A percentile compares a stretch with the other conserved stretches of the same genome.
These are phyloP conservation scores for Hirsutella rhossiliensis DNA, from an alignment of 2,329 filamentous ascomycete species.

Conservation along the genomic window DNA sequence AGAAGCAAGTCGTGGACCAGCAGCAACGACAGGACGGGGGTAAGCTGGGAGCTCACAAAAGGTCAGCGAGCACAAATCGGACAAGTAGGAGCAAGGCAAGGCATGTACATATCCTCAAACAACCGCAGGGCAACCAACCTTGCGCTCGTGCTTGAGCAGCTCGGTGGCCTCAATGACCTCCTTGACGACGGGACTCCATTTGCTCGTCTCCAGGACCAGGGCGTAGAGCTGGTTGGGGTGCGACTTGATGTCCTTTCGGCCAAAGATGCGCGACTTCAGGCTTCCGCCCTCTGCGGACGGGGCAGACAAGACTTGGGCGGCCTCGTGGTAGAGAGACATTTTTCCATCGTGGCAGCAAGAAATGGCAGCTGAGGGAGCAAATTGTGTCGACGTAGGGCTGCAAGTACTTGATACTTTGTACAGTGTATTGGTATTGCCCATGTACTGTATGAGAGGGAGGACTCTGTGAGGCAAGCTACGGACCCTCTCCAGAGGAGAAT, in stretches of 20 bases:
- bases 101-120: not conserved
- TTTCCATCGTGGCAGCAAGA: not conserved
- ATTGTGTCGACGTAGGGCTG: no score
- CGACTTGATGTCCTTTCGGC: constrained; percentile 61
- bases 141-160: constrained; percentile 68
- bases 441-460: no score
- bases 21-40: constrained; percentile 66
- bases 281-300: constrained; percentile 51
- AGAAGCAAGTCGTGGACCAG: constrained; percentile 80
- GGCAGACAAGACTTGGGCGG: constrained; percentile 61
- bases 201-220: constrained; percentile 72
- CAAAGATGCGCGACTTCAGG: constrained; percentile 76
- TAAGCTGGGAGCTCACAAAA: constrained; percentile 45
- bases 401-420: no score
- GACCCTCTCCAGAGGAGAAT: no score
- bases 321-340: constrained; percentile 96
- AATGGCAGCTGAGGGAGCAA: no score
- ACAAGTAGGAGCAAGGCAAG: no score
- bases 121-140: constrained; percentile 42
- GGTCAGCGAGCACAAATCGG: not conserved
- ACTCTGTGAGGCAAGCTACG: no score
- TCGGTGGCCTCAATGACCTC: constrained; percentile 79
- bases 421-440: no score
- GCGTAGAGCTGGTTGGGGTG: constrained; percentile 77
- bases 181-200: constrained; percentile 79